Conservation (phyloP, 345 rosid genomes). For the Eutrema heterophyllum region DNA sequence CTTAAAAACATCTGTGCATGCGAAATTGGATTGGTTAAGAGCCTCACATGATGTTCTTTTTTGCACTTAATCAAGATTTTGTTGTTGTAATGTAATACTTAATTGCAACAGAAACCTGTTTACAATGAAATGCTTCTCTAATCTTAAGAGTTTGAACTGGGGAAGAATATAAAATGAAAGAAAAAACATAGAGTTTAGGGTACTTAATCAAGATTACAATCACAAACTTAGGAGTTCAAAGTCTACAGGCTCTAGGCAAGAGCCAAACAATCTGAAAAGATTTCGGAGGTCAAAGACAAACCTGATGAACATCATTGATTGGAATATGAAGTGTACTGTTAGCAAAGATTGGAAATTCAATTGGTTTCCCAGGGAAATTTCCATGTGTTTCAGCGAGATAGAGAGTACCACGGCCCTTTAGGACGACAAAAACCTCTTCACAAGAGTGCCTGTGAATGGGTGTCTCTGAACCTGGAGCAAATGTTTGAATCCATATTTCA, state of each 20-base stretch:
- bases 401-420: slow-evolving; percentile 71
- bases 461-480: slow-evolving; percentile 73
- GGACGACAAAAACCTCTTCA: slow-evolving; percentile 78
- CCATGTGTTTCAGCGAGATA: slow-evolving; percentile 65
- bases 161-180: no score
- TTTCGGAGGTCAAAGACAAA: slow-evolving; percentile 4
- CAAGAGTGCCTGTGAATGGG: slow-evolving; percentile 94
- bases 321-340: slow-evolving; percentile 84
- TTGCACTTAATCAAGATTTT: neutral
- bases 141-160: no score
- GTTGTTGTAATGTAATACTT: no score
- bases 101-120: no score
- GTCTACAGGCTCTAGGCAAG: neutral
- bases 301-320: slow-evolving; percentile 91
- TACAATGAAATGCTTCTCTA: no score
- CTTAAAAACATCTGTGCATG: neutral
- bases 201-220: neutral
- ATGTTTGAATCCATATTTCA: slow-evolving; percentile 91
- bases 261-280: neutral
- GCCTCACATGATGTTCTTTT: neutral
- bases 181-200: no score
- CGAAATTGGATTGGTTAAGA: neutral
- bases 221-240: neutral
- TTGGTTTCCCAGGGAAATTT: slow-evolving; percentile 71
- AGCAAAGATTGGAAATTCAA: slow-evolving; percentile 51